Base-by-base conservation (phyloP, 495 filamentous ascomycete genomes). In the Penicillium egyptiacum region DNA sequence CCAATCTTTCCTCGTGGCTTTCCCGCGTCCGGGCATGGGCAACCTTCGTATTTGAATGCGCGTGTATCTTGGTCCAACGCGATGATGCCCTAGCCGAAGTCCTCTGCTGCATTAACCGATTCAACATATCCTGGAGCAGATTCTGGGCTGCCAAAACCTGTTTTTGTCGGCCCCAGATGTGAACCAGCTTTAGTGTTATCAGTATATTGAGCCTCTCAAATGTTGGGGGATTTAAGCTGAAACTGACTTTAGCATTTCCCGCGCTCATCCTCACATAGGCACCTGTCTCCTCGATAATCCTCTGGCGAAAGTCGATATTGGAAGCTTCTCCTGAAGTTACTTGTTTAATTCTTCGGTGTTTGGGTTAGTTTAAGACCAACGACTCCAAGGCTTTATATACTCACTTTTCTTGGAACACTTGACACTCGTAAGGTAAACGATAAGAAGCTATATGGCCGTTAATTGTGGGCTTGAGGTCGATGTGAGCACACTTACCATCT, bases 131-230 rank as follows among this genome's bases (percentile, higher is more conserved):
- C 25, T 59, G 50, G 8, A 55, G 31, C 43, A 25, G 12, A 19
- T 8, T 50, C n/a, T 48, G 45, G 14, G 57, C 57, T 5, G n/a
- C 43, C 3, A 12, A 40, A 6, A 59, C 44, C 35, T 59, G n/a
- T 1, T 6, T 28, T 8, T 43, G 1, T n/a, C 19, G 46, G 6
- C 57, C 57, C 57, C 57, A 59, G 28, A 59, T 59, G 17, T 35
- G 28, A 25, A 59, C 12, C 5, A 42, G 19, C 49, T 53, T 30
- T 7, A 14, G 1, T 2, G 0, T 10, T 8, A 10, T 53, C 16
- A 53, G 37, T 41, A 41, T 42, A 20, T 3, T 16, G 16, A 8
- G n/a, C 7, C 4, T 31, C 12, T 22, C 22, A 33, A 9, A 33
- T 20, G 5, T 26, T 11, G n/a, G 25, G 3, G 5, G 3, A 1